Conservation (phyloP, 805 yeast genomes). For the Wickerhamiella brachini region DNA sequence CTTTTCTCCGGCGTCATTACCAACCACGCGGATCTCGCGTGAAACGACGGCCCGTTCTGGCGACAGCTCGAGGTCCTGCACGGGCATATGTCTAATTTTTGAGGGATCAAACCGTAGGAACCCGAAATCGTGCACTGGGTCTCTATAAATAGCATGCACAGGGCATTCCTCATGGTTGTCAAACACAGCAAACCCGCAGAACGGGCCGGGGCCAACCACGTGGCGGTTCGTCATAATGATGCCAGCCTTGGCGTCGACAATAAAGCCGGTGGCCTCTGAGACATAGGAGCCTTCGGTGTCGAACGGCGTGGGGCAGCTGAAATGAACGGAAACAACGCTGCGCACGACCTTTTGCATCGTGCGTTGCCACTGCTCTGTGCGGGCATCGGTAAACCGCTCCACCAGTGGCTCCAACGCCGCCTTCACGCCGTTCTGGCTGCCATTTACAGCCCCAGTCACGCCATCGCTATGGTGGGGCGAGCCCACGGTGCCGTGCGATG, state of each 20-base stretch:
- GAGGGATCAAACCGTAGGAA: slow-evolving; percentile 66
- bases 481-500: not conserved
- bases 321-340: slow-evolving; percentile 79
- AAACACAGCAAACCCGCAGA: slow-evolving; percentile 79
- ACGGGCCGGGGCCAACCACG: slow-evolving; percentile 93
- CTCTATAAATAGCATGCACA: slow-evolving; percentile 75
- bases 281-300: slow-evolving; percentile 74
- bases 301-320: slow-evolving; percentile 72
- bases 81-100: slow-evolving; percentile 56
- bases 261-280: slow-evolving; percentile 85
- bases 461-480: not conserved
- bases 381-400: not conserved
- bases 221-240: slow-evolving; percentile 84
- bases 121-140: slow-evolving; percentile 93
- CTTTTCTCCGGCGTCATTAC: slow-evolving; percentile 95
- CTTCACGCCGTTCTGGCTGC: not conserved
- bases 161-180: slow-evolving; percentile 91
- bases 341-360: slow-evolving; percentile 73
- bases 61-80: slow-evolving; percentile 49
- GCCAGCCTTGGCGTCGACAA: slow-evolving; percentile 72
- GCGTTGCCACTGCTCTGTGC: slow-evolving; percentile 48
- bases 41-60: slow-evolving; percentile 89
- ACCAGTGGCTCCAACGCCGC: not conserved
- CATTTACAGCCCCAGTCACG: not conserved
- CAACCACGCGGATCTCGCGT: slow-evolving; percentile 83